Percentiles rank a stretch among this genome's conserved stretches.
These are phyloP conservation scores for Candida vartiovaarae DNA, from an alignment of 805 yeast genomes.

Conservation along the genomic window DNA sequence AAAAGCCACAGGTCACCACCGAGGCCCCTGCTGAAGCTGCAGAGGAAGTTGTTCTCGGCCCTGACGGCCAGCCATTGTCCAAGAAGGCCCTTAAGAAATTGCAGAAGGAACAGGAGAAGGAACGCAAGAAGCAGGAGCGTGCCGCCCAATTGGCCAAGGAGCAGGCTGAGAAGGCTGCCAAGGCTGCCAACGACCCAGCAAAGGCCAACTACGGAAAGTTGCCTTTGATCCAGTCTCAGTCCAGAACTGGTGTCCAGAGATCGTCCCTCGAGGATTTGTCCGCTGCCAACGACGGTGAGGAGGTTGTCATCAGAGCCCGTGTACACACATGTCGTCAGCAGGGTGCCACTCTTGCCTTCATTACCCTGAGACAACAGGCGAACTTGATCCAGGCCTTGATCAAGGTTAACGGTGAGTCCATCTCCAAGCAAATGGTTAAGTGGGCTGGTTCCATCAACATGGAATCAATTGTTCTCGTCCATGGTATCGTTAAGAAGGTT, in stretches of 20 bases:
- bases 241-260: constrained; percentile 68
- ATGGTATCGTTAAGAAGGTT: constrained; percentile 77
- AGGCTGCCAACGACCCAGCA: constrained; percentile 78
- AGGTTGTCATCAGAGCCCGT: constrained; percentile 87
- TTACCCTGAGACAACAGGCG: constrained; percentile 87
- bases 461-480: constrained; percentile 88
- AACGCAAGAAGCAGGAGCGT: constrained; percentile 84
- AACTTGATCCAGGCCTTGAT: constrained; percentile 78
- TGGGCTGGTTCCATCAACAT: constrained; percentile 84
- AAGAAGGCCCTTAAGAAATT: constrained; percentile 94
- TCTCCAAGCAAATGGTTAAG: constrained; percentile 94
- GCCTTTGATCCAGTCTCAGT: constrained; percentile 65
- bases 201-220: constrained; percentile 83
- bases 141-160: constrained; percentile 87
- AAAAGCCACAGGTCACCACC: constrained; percentile 2
- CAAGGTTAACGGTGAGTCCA: constrained; percentile 62
- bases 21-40: constrained; percentile 44
- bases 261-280: constrained; percentile 48
- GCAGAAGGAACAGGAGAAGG: constrained; percentile 89
- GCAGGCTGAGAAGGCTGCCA: constrained; percentile 57
- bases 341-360: constrained; percentile 89
- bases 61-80: constrained; percentile 77
- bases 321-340: constrained; percentile 90
- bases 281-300: constrained; percentile 61
- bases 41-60: constrained; percentile 36